Percentiles rank a stretch among this genome's conserved stretches.
phyloP scores from a whole-genome alignment of 2,329 filamentous ascomycete species.

The Epicoccum nigrum region DNA sequence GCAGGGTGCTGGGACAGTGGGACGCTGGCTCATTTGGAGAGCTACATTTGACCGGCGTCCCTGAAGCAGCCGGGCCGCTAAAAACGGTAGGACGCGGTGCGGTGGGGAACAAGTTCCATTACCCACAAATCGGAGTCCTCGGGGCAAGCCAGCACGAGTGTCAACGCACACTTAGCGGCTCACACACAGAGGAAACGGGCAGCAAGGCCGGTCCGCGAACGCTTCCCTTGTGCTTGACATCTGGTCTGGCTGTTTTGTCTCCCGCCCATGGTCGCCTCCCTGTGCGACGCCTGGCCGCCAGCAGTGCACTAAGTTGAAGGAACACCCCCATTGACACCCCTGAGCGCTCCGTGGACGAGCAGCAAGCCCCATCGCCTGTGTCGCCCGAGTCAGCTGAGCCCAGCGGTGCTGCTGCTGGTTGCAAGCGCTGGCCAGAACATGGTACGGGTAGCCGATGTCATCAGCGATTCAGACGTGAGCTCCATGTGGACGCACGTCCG shows the following conservation, averaged over 20 bases:
- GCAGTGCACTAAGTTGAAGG: conserved; percentile 12
- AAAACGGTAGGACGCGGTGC: background rate
- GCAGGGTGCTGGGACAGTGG: background rate
- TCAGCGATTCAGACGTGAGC: conserved; percentile 34
- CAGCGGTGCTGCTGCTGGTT: conserved; percentile 17
- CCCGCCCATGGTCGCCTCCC: too few species aligned
- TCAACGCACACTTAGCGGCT: background rate
- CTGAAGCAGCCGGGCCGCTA: background rate
- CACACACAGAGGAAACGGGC: background rate
- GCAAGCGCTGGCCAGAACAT: conserved; percentile 25
- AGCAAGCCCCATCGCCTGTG: conserved; percentile 7
- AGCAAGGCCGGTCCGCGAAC: background rate
- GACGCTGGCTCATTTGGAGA: background rate
- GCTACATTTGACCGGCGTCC: background rate
- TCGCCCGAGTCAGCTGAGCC: conserved; percentile 6
- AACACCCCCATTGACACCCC: conserved; percentile 4
- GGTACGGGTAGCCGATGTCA: conserved; percentile 32
- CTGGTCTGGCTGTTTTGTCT: background rate
- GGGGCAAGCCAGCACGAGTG: background rate
- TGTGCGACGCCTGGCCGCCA: conserved; percentile 11
- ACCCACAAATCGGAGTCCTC: background rate
- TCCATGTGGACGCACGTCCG: conserved; percentile 22
- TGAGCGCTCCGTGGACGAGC: conserved; percentile 2
- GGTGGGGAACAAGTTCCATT: background rate
- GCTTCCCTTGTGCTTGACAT: background rate